phyloP scores from a whole-genome alignment of 2,329 filamentous ascomycete species.

The Xenosphaeropsis pyriputrescens region DNA sequence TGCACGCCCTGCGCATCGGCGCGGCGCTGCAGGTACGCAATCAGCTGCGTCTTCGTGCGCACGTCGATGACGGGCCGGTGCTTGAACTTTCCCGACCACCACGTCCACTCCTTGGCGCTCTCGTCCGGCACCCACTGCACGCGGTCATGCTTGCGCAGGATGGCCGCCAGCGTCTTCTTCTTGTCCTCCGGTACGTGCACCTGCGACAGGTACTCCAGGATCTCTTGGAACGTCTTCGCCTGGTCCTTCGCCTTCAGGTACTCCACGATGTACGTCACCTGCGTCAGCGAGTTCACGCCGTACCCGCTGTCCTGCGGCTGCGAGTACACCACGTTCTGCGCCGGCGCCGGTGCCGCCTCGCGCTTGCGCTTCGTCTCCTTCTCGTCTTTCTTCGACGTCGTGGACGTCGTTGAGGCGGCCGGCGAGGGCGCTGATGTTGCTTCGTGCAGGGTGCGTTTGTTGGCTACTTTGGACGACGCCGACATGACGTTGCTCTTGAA shows the following conservation, averaged over 20 bases:
- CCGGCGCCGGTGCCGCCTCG: slow-evolving; percentile 18
- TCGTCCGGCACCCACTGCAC: slow-evolving; percentile 41
- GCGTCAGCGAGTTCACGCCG: slow-evolving; percentile 70
- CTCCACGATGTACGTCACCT: slow-evolving; percentile 76
- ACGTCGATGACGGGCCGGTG: slow-evolving; percentile 81
- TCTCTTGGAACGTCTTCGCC: slow-evolving; percentile 56
- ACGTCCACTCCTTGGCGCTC: slow-evolving; percentile 50
- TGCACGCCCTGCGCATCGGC: slow-evolving; percentile 66
- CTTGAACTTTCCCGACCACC: slow-evolving; percentile 57
- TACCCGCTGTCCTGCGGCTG: slow-evolving; percentile 65
- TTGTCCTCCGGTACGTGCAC: slow-evolving; percentile 44
- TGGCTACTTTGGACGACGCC: slow-evolving; percentile 46
- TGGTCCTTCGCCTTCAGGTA: slow-evolving; percentile 62
- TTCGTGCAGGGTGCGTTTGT: slow-evolving; percentile 32
- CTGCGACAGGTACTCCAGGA: slow-evolving; percentile 69
- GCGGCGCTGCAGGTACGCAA: slow-evolving; percentile 69
- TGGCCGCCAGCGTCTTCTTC: slow-evolving; percentile 49
- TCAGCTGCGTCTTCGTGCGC: slow-evolving; percentile 59
- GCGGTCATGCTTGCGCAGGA: slow-evolving; percentile 49
- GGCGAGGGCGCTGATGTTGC: slow-evolving; percentile 44
- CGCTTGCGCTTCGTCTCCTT: slow-evolving; percentile 52
- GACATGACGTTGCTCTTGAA: slow-evolving; percentile 47
- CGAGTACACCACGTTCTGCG: slow-evolving; percentile 47
- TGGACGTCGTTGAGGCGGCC: slow-evolving; percentile 40
- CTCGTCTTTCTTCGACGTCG: slow-evolving; percentile 26